These are phyloP conservation scores for Leucocoprinus sp. DNA, from an alignment of 768 basidiomycete species.

Conservation along the genomic window DNA sequence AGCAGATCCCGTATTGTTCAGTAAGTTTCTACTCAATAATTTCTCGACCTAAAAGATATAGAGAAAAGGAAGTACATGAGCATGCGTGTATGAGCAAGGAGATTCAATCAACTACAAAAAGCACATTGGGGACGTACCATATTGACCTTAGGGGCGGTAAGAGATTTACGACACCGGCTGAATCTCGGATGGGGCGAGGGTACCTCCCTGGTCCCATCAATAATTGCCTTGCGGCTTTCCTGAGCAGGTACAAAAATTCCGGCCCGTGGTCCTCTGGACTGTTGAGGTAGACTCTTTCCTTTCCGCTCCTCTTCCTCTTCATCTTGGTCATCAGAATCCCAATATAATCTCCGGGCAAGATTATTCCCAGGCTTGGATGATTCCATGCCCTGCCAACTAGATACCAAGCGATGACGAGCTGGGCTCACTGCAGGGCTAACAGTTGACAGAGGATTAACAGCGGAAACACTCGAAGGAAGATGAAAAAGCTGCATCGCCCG, in stretches of 20 bases:
- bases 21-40: slow-evolving; percentile 26
- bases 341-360: slow-evolving; percentile 51
- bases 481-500: slow-evolving; percentile 67
- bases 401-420: slow-evolving; percentile 21
- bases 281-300: slow-evolving; percentile 15
- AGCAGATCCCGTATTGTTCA: slow-evolving; percentile 18
- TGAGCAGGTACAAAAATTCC: slow-evolving; percentile 32
- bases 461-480: slow-evolving; percentile 52
- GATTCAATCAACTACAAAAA: no score
- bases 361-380: slow-evolving; percentile 64
- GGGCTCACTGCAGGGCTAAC: slow-evolving; percentile 51
- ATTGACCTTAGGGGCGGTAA: slow-evolving; percentile 11
- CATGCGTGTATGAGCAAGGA: slow-evolving; percentile 4
- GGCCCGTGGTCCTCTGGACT: slow-evolving; percentile 25
- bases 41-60: slow-evolving; percentile 28
- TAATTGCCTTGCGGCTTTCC: slow-evolving; percentile 34
- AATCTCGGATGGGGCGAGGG: slow-evolving; percentile 46
- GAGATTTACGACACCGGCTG: slow-evolving; percentile 18
- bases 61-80: slow-evolving; percentile 13
- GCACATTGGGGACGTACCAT: slow-evolving; percentile 22
- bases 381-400: slow-evolving; percentile 12
- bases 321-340: slow-evolving; percentile 38
- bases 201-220: slow-evolving; percentile 36
- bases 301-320: slow-evolving; percentile 24
- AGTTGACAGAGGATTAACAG: slow-evolving; percentile 71